These are phyloP conservation scores for Paramecium caudatum DNA, from an alignment of 73 alveolate genomes.

Conservation along the genomic window DNA sequence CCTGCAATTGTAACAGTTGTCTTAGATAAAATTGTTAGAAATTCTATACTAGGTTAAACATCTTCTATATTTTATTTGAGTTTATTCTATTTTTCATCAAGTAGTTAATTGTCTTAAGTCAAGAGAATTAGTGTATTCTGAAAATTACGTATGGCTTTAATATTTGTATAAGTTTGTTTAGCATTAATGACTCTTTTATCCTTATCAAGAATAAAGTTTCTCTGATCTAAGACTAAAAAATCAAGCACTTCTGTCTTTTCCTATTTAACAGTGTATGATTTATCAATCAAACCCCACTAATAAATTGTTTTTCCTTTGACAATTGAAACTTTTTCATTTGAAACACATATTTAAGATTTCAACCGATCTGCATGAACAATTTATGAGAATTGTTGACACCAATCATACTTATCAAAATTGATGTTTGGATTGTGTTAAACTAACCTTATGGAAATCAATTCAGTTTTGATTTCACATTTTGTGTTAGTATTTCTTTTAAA, in stretches of 20 bases:
- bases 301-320: neutral
- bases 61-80: conserved; percentile 9
- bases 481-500: too few relatives aligned
- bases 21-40: neutral
- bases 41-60: conserved; percentile 3
- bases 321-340: neutral
- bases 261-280: neutral
- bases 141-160: conserved; percentile 17
- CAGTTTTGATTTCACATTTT: conserved; percentile 5
- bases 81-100: neutral
- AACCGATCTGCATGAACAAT: conserved; percentile 1
- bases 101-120: neutral
- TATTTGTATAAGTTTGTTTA: neutral
- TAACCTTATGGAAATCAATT: neutral
- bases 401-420: conserved; percentile 5
- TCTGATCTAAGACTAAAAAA: neutral
- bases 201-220: neutral
- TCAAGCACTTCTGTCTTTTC: conserved; percentile 1
- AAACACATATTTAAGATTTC: neutral
- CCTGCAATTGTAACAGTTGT: neutral
- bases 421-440: conserved; percentile 15
- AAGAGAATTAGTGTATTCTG: neutral
- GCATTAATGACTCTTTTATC: conserved; percentile 2
- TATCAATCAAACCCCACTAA: neutral
- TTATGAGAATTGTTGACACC: conserved; percentile 26